Base-by-base conservation (phyloP, 345 rosid genomes). In the Camelina hispida region DNA sequence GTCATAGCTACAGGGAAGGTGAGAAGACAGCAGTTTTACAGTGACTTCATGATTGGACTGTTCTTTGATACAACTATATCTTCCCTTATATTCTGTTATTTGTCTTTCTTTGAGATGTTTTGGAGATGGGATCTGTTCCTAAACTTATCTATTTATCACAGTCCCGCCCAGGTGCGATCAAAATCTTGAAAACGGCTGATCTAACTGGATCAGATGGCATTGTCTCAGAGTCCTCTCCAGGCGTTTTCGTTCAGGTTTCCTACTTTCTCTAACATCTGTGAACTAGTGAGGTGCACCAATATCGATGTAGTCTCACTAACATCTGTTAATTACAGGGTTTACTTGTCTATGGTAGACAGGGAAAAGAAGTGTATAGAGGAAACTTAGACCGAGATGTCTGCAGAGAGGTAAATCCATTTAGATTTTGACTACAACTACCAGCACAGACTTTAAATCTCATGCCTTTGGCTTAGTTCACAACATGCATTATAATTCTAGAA, bases 1-100 rank as follows among this genome's bases (percentile, higher is more conserved):
- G 88, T 95, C 80, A 85, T 92, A 79, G 98, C 98, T 53, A 95
- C 97, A 13, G 99, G 97, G 80, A 92, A 90, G 84, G 99, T 89
- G 81, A 74, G 87, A 64, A 62, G 23, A 58, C 18, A 40, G 73
- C 51, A 46, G 22, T 58, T 43, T 62, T 62, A 62, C 20, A 43
- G 42, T 15, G 37, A 23, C 37, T 62, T 62, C 14, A 62, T 43
- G 13, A 20, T 22, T 61, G 17, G 11, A 43, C 66, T 62, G 13
- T 61, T 40, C 30, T 32, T 2, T 60, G 4, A 37, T 10, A 14
- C 17, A 46, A 30, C 38, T 61, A n/a, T 48, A 1, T 44, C 52
- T 43, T 13, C 38, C 44, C 35, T 57, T 48, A 5, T 51, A 17
- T 37, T 17, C 38, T 58, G 34, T 20, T 42, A 11, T 16, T 1